Conservation (phyloP, 108 stramenopile species). For the Thalassiosira profunda region DNA sequence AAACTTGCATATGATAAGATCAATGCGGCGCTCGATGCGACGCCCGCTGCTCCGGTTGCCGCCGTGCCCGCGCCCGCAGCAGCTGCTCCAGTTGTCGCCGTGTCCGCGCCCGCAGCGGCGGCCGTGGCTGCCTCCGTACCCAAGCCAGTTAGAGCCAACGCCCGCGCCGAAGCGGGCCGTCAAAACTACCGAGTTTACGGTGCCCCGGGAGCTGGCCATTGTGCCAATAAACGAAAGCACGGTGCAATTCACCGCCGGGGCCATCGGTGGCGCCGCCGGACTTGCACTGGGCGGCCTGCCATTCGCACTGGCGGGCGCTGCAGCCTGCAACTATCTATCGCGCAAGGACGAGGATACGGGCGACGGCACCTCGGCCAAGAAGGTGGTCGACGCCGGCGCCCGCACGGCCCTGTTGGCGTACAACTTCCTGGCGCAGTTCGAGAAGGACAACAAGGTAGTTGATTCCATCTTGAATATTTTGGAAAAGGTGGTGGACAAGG, state of each 20-base stretch:
- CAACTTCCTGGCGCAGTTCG: slow-evolving; percentile 32
- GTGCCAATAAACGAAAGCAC: slow-evolving; percentile 44
- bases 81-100: background rate
- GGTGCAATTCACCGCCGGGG: slow-evolving; percentile 45
- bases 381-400: slow-evolving; percentile 25
- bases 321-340: slow-evolving; percentile 53
- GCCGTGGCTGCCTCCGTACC: background rate
- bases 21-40: background rate
- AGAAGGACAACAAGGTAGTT: slow-evolving; percentile 28
- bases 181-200: slow-evolving; percentile 20
- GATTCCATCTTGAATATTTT: slow-evolving; percentile 10
- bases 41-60: no score
- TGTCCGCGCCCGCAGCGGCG: background rate
- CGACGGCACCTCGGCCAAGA: slow-evolving; percentile 7
- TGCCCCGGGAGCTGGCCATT: slow-evolving; percentile 37
- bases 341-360: slow-evolving; percentile 23
- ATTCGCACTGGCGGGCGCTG: slow-evolving; percentile 61
- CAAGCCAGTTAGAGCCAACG: background rate
- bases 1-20: slow-evolving; percentile 19
- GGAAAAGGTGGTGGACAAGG: slow-evolving; percentile 18
- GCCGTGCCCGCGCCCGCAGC: background rate
- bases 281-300: slow-evolving; percentile 72
- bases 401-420: slow-evolving; percentile 22
- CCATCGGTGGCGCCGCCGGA: slow-evolving; percentile 24
- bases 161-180: background rate